Conservation (phyloP, 768 basidiomycete species). For the Boletus tomentosulus region DNA sequence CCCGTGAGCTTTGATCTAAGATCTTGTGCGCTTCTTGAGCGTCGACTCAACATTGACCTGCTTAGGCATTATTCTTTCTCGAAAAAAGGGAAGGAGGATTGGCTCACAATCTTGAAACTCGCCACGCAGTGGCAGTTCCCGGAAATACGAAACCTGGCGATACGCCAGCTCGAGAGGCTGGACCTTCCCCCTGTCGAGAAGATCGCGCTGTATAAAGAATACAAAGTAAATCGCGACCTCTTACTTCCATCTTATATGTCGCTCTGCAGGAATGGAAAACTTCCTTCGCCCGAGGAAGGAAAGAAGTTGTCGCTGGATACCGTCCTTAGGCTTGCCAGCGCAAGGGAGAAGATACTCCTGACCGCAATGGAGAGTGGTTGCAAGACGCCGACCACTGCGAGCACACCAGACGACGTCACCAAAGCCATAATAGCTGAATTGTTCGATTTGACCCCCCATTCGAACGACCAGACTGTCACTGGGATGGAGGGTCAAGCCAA, state of each 20-base stretch:
- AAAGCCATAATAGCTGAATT: constrained; percentile 28
- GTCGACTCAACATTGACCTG: background rate
- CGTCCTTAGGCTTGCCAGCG: constrained; percentile 45
- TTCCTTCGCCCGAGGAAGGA: constrained; percentile 53
- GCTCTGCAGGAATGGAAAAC: constrained; percentile 48
- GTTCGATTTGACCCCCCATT: constrained; percentile 25
- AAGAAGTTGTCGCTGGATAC: constrained; percentile 55
- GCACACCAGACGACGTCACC: constrained; percentile 25
- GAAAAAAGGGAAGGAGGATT: constrained; percentile 44
- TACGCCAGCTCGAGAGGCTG: constrained; percentile 52
- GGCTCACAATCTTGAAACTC: constrained; percentile 52
- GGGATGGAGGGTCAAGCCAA: constrained; percentile 7
- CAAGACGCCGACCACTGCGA: constrained; percentile 25
- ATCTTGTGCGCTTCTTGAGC: constrained; percentile 2
- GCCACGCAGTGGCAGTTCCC: constrained; percentile 54
- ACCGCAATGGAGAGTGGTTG: constrained; percentile 31
- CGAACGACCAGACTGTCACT: constrained; percentile 1
- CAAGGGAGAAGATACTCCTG: constrained; percentile 44
- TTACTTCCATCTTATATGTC: constrained; percentile 50
- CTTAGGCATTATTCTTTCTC: constrained; percentile 54
- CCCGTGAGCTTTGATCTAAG: constrained; percentile 38
- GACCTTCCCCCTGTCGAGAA: constrained; percentile 47
- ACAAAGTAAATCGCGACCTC: constrained; percentile 43
- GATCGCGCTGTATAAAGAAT: constrained; percentile 52
- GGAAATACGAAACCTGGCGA: constrained; percentile 46